Evolutionary conservation across 768 basidiomycete species (phyloP).

Genomic region (Trametes meyenii): DNA sequence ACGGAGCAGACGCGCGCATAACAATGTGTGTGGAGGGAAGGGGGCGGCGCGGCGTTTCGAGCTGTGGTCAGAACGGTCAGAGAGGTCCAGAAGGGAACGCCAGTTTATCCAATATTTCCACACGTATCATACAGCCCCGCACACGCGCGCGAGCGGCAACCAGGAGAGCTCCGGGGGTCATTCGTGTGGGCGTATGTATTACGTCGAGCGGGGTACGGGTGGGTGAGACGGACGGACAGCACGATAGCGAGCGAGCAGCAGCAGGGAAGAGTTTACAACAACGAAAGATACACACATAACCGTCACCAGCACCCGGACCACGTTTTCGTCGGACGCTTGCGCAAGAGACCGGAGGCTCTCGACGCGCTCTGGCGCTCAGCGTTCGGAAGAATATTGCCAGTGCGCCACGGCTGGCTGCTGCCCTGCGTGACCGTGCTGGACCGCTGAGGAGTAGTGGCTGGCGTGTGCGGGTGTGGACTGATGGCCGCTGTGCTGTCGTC

Average conservation of each 20-base stretch:
- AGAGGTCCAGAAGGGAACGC: too few relatives aligned
- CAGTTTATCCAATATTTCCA: too few relatives aligned
- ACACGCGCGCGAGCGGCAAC: too few relatives aligned
- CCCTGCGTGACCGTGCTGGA: constrained; percentile 7
- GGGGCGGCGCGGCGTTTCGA: too few relatives aligned
- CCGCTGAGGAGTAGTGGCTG: constrained; percentile 10
- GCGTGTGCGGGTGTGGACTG: constrained; percentile 5
- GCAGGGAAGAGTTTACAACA: constrained; percentile 1
- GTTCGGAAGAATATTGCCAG: constrained; percentile 22
- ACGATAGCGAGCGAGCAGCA: constrained; percentile 7
- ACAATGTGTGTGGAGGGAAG: too few relatives aligned
- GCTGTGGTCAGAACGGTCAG: too few relatives aligned
- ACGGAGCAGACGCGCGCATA: too few relatives aligned
- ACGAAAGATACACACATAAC: background rate
- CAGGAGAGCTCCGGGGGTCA: too few relatives aligned
- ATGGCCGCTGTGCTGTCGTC: constrained; percentile 2
- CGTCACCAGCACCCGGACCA: background rate
- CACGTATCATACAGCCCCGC: too few relatives aligned
- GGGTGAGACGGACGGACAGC: constrained; percentile 5
- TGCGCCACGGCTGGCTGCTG: constrained; percentile 15
- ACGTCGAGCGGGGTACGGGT: background rate
- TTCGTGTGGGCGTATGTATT: background rate
- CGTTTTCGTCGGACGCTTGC: background rate
- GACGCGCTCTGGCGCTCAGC: too few relatives aligned
- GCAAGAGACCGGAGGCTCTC: too few relatives aligned